phyloP scores from a whole-genome alignment of 106 monocot species.

The Agapanthus africanus region DNA sequence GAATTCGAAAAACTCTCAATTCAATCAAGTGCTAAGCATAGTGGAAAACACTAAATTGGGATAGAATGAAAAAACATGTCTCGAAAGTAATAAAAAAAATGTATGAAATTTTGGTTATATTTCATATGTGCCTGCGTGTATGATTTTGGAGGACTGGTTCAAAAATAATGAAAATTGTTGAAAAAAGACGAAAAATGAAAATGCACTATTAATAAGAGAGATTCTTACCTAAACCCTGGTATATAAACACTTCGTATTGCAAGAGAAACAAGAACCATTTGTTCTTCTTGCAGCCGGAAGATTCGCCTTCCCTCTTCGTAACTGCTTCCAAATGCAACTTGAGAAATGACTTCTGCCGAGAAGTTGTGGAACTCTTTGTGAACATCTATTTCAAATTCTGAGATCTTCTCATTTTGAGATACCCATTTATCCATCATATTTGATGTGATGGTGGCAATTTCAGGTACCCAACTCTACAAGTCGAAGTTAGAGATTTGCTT shows the following conservation, averaged over 20 bases:
- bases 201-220: too few relatives aligned
- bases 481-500: background rate
- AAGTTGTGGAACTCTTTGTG: slow-evolving; percentile 54
- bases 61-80: too few relatives aligned
- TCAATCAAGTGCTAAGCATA: too few relatives aligned
- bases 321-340: slow-evolving; percentile 77
- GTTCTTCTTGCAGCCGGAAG: slow-evolving; percentile 74
- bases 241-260: slow-evolving; percentile 60
- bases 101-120: too few relatives aligned
- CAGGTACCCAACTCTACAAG: slow-evolving; percentile 58
- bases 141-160: too few relatives aligned
- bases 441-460: slow-evolving; percentile 36
- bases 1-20: too few relatives aligned
- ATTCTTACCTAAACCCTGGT: slow-evolving; percentile 75
- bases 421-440: slow-evolving; percentile 62
- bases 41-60: too few relatives aligned
- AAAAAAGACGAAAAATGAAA: too few relatives aligned
- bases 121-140: too few relatives aligned
- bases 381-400: slow-evolving; percentile 71
- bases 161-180: too few relatives aligned
- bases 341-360: slow-evolving; percentile 60
- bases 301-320: slow-evolving; percentile 61
- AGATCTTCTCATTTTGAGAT: background rate
- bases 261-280: slow-evolving; percentile 49
- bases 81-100: too few relatives aligned